Percentiles rank a stretch among this genome's conserved stretches.
Conservation (phyloP, 2,329 filamentous ascomycete species). For the Pseudogymnoascus pannorum region DNA sequence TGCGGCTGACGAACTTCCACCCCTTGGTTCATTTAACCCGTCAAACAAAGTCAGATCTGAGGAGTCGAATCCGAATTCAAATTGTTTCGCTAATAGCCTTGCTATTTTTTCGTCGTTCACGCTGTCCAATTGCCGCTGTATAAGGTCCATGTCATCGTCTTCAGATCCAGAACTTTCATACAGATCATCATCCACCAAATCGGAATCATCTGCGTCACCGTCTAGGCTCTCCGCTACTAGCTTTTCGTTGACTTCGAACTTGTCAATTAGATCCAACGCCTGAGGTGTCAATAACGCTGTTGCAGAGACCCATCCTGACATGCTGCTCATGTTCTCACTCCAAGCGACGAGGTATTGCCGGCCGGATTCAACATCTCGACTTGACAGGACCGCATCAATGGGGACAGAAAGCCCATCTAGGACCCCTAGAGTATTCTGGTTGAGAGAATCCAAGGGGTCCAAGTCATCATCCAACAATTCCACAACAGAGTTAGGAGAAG, state of each 20-base stretch:
- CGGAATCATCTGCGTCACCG: slow-evolving; percentile 20
- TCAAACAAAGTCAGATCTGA: slow-evolving; percentile 53
- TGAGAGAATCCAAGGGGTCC: slow-evolving; percentile 13
- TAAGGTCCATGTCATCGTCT: slow-evolving; percentile 33
- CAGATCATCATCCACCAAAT: slow-evolving; percentile 25
- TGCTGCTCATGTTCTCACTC: slow-evolving; percentile 35
- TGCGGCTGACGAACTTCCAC: background rate
- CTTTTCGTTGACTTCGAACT: slow-evolving; percentile 29
- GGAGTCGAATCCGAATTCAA: slow-evolving; percentile 54
- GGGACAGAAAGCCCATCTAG: slow-evolving; percentile 33
- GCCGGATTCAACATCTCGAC: slow-evolving; percentile 37
- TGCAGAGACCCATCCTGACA: slow-evolving; percentile 42
- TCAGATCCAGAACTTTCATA: slow-evolving; percentile 34
- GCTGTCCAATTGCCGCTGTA: slow-evolving; percentile 27
- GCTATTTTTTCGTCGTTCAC: slow-evolving; percentile 60
- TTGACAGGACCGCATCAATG: slow-evolving; percentile 34
- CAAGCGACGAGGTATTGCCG: slow-evolving; percentile 46
- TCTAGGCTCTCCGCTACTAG: slow-evolving; percentile 23
- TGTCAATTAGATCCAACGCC: slow-evolving; percentile 26
- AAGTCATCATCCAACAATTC: background rate
- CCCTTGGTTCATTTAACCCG: slow-evolving; percentile 30
- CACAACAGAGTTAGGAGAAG: background rate
- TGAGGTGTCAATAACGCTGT: slow-evolving; percentile 27
- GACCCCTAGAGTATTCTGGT: slow-evolving; percentile 37
- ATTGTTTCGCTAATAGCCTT: slow-evolving; percentile 51